These are phyloP conservation scores for Claviceps africana DNA, from an alignment of 2,329 filamentous ascomycete species.

Conservation along the genomic window DNA sequence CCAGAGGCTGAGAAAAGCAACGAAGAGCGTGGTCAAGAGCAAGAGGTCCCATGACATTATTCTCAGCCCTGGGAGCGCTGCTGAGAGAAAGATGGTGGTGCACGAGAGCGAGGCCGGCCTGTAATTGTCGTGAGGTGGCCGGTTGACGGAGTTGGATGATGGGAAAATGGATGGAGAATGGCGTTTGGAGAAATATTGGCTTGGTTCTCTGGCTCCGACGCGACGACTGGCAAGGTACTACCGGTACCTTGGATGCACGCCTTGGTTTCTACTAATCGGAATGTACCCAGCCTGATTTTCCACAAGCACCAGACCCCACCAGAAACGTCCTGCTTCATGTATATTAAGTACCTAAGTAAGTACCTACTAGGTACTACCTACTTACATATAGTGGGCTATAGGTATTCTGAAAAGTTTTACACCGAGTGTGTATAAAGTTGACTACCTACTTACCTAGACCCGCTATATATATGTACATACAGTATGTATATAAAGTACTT, in stretches of 20 bases:
- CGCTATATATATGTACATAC: no score
- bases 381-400: no score
- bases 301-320: not conserved
- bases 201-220: not conserved
- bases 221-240: not conserved
- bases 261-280: not conserved
- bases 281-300: not conserved
- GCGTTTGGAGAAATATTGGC: not conserved
- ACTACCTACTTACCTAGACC: no score
- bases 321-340: no score
- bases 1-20: constrained; percentile 24
- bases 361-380: no score
- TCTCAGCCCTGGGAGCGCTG: constrained; percentile 18
- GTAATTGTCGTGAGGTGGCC: not conserved
- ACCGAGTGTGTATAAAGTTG: no score
- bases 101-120: not conserved
- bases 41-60: constrained; percentile 30
- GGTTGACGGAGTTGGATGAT: not conserved
- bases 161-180: not conserved
- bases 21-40: constrained; percentile 25
- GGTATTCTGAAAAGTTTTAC: no score
- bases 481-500: no score
- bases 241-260: not conserved
- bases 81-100: constrained; percentile 1
- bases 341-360: no score